Conservation (phyloP, 164 flowering plant species). For the Vitis labrusca region DNA sequence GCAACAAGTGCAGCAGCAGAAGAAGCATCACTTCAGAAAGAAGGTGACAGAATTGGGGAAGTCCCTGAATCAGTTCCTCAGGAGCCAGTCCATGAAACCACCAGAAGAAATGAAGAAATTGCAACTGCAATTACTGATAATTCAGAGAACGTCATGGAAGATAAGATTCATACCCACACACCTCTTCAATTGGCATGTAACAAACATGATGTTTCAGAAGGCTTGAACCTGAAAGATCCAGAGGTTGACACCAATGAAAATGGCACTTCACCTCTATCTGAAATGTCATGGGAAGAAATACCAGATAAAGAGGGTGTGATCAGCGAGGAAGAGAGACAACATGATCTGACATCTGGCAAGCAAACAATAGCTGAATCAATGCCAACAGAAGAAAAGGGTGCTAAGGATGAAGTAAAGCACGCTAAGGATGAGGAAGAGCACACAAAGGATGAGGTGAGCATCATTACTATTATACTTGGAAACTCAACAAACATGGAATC, state of each 20-base stretch:
- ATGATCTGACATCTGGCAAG: constrained; percentile 2
- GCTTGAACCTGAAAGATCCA: constrained; percentile 7
- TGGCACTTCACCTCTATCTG: constrained; percentile 4
- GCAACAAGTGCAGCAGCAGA: constrained; percentile 10
- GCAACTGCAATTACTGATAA: constrained; percentile 10
- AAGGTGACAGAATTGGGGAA: constrained; percentile 10
- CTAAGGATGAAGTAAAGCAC: constrained; percentile 17
- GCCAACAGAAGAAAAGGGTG: constrained; percentile 11
- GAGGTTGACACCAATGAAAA: constrained; percentile 1
- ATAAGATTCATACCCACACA: constrained; percentile 7
- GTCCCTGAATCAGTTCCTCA: constrained; percentile 5
- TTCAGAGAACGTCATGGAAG: constrained; percentile 16
- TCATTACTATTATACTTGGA: background rate
- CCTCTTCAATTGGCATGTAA: background rate
- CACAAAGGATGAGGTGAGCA: constrained; percentile 17
- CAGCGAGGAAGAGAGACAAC: constrained; percentile 10
- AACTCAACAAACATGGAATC: constrained; percentile 2
- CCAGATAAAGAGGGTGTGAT: constrained; percentile 7
- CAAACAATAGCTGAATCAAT: constrained; percentile 12
- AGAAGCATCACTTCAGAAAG: constrained; percentile 16
- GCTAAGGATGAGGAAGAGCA: constrained; percentile 15
- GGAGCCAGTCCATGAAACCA: constrained; percentile 11
- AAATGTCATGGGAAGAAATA: constrained; percentile 12
- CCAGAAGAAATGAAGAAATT: background rate
- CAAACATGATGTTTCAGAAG: constrained; percentile 6